These are phyloP conservation scores for Sicyos baderoa DNA, from an alignment of 306 rosid genomes.

Conservation along the genomic window DNA sequence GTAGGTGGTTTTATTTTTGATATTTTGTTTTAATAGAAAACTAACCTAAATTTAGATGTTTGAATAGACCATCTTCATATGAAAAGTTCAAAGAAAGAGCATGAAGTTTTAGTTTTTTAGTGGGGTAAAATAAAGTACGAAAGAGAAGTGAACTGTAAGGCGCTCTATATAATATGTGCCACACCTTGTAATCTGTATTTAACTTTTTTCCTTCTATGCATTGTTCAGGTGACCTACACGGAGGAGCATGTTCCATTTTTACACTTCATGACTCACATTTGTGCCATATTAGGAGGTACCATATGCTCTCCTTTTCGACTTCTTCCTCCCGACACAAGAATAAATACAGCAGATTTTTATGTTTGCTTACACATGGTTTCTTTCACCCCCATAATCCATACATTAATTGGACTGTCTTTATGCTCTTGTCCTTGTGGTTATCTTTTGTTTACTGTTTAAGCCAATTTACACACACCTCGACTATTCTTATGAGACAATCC, in stretches of 20 bases:
- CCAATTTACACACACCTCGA: too few relatives aligned
- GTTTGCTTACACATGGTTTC: conserved; percentile 11
- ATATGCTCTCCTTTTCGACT: not conserved
- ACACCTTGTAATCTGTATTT: conserved; percentile 4
- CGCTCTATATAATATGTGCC: not conserved
- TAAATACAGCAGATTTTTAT: not conserved
- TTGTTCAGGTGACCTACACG: conserved; percentile 66
- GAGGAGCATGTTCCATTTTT: conserved; percentile 69
- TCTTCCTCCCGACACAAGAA: not conserved
- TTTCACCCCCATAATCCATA: not conserved
- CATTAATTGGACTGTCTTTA: not conserved
- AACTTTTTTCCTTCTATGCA: conserved; percentile 1
- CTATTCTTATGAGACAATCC: too few relatives aligned
- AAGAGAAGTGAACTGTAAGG: conserved; percentile 5
- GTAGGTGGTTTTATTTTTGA: not conserved
- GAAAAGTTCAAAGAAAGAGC: not conserved
- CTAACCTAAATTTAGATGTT: not conserved
- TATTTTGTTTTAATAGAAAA: not conserved
- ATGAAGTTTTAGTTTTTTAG: not conserved
- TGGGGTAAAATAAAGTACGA: not conserved
- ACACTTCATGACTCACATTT: conserved; percentile 74
- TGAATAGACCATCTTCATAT: not conserved
- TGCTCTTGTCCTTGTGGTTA: not conserved
- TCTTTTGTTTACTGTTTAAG: not conserved
- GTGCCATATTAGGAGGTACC: conserved; percentile 88